phyloP scores from a whole-genome alignment of 2,329 filamentous ascomycete species.

The Apiospora pterosperma region DNA sequence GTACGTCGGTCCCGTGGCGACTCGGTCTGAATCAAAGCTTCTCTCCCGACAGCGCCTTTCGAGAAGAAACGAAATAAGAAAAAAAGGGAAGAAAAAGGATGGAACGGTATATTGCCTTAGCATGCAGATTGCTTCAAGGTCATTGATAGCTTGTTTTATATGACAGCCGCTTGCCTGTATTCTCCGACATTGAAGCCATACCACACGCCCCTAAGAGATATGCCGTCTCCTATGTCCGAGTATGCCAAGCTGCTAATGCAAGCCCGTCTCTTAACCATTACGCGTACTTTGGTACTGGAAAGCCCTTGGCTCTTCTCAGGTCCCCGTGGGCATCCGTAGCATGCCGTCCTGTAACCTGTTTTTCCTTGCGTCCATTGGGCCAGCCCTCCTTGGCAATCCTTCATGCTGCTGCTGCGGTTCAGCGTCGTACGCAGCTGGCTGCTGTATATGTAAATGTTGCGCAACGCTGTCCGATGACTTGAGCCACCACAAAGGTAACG shows the following conservation, averaged over 20 bases:
- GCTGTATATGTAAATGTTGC: background rate
- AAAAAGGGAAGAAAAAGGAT: no score
- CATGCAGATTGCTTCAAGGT: background rate
- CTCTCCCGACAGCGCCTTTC: no score
- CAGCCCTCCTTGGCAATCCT: background rate
- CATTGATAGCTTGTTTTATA: background rate
- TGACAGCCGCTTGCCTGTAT: background rate
- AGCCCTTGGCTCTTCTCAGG: background rate
- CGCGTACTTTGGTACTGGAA: background rate
- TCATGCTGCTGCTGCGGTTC: background rate
- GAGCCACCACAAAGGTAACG: background rate
- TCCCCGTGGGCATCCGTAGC: background rate
- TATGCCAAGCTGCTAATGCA: slow-evolving; percentile 1
- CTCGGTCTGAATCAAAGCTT: background rate
- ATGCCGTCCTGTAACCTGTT: no score
- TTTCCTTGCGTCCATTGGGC: background rate
- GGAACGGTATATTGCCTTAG: no score
- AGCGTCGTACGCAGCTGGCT: background rate
- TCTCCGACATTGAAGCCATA: background rate
- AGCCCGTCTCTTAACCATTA: background rate
- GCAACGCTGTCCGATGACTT: background rate
- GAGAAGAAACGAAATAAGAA: no score
- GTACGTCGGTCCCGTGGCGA: background rate
- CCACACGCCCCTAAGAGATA: background rate
- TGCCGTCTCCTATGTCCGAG: background rate